Base-by-base conservation (phyloP, 106 monocot genomes). In the Amphibolis antarctica region DNA sequence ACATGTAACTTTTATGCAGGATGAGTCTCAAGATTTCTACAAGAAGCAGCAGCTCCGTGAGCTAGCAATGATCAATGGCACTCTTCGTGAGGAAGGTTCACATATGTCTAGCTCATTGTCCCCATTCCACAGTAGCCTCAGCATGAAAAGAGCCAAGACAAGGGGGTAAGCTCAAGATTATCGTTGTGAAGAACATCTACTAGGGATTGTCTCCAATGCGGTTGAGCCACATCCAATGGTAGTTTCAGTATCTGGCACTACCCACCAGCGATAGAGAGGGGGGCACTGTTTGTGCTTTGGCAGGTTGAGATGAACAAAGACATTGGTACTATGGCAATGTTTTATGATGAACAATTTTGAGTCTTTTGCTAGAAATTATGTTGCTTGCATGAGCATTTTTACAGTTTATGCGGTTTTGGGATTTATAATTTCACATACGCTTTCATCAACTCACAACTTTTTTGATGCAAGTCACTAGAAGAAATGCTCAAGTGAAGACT, bases 21-120 rank as follows among this genome's bases (percentile, higher is more conserved):
- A 93, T 46, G 93, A 93, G 63, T 93, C 88, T 12, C 85, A 88
- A 24, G 93, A 93, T 77, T 81, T 86, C 74, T 83, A 79, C 58
- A 93, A 93, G 73, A 85, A 93, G 81, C 93, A 93, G 66, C 93
- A 93, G 79, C 83, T 93, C 19, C 78, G 86, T 48, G 93, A 93
- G 66, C 93, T 93, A 4, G 88, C 93, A 11, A 66, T 93, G 85
- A 76, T 89, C 31, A 93, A 93, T 11, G 88, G 93, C 65, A 89
- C 88, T 20, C 79, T 88, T 61, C 80, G 85, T 36, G 93, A 93
- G 20, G 93, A 93, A 60, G 80, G 74, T 18, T 77, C 85, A 12
- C 80, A 78, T 23, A 79, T 79, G 44, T 80, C 85, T 21, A 88
- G 88, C 27, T 93, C 88, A 14, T 66, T 82, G n/a, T 93, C 93